These are phyloP conservation scores for Gautieria morchelliformis DNA, from an alignment of 768 basidiomycete species.

Conservation along the genomic window DNA sequence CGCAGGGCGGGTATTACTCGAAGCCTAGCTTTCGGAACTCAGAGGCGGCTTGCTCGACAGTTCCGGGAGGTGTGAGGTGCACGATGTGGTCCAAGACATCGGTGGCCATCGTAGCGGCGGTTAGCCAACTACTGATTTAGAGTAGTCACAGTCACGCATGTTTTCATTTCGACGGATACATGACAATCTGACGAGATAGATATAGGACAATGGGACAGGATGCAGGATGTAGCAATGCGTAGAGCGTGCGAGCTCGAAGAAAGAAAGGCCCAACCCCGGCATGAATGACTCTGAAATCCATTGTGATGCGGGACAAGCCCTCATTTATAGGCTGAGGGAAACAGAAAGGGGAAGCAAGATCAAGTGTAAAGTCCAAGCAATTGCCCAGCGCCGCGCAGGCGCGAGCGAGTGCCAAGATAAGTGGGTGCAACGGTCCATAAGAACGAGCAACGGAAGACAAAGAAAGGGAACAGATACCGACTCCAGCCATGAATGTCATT, in stretches of 20 bases:
- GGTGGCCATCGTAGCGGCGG: conserved; percentile 18
- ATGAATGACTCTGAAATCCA: too few relatives aligned
- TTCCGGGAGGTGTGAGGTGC: conserved; percentile 57
- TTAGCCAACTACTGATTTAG: too few relatives aligned
- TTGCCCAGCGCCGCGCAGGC: neutral
- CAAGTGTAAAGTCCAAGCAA: neutral
- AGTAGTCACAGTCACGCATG: too few relatives aligned
- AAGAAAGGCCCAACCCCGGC: too few relatives aligned
- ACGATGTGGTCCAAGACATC: conserved; percentile 58
- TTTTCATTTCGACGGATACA: too few relatives aligned
- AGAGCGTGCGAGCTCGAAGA: too few relatives aligned
- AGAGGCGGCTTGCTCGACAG: conserved; percentile 37
- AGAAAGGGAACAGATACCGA: too few relatives aligned
- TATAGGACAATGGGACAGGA: too few relatives aligned
- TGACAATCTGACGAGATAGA: too few relatives aligned
- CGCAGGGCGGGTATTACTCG: conserved; percentile 29
- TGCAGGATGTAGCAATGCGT: too few relatives aligned
- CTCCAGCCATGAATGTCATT: neutral
- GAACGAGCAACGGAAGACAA: neutral
- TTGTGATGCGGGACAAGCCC: too few relatives aligned
- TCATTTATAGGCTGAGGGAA: too few relatives aligned
- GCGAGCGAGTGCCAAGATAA: neutral
- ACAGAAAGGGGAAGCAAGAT: neutral
- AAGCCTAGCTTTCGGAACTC: conserved; percentile 57
- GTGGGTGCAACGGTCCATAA: neutral